Conservation (phyloP, 2,329 filamentous ascomycete species). For the Sporothrix mexicana region DNA sequence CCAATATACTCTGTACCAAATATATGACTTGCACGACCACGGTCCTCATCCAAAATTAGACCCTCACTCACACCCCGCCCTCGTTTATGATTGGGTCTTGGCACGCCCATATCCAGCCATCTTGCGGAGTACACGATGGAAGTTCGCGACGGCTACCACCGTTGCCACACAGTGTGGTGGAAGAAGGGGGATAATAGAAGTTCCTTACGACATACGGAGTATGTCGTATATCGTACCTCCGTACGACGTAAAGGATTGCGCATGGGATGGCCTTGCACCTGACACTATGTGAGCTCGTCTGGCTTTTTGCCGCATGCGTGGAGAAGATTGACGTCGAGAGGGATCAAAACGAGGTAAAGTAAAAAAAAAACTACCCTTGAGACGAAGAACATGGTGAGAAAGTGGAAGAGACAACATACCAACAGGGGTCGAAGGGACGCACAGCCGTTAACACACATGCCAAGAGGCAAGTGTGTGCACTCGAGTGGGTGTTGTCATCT, state of each 20-base stretch:
- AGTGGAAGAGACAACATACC: not conserved
- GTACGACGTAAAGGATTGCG: too few species aligned
- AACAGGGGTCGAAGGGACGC: not conserved
- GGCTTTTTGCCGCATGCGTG: constrained; percentile 17
- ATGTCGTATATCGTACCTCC: not conserved
- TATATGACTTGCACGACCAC: constrained; percentile 19
- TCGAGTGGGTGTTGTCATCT: constrained; percentile 26
- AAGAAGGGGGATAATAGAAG: not conserved
- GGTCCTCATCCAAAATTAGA: constrained; percentile 20
- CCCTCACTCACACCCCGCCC: constrained; percentile 6
- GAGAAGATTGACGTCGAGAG: constrained; percentile 11
- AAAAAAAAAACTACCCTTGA: not conserved
- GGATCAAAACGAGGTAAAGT: not conserved
- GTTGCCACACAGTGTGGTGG: not conserved
- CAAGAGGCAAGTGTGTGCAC: not conserved
- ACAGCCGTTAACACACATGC: not conserved
- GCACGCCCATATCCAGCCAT: not conserved
- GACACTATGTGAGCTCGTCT: not conserved
- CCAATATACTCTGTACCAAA: not conserved
- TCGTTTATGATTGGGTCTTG: constrained; percentile 4
- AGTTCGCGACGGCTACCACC: not conserved
- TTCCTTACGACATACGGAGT: not conserved
- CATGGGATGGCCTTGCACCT: not conserved
- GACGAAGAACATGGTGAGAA: not conserved
- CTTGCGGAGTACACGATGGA: not conserved